These are phyloP conservation scores for Phytophthora syringae DNA, from an alignment of 352 stramenopile species.

Conservation along the genomic window DNA sequence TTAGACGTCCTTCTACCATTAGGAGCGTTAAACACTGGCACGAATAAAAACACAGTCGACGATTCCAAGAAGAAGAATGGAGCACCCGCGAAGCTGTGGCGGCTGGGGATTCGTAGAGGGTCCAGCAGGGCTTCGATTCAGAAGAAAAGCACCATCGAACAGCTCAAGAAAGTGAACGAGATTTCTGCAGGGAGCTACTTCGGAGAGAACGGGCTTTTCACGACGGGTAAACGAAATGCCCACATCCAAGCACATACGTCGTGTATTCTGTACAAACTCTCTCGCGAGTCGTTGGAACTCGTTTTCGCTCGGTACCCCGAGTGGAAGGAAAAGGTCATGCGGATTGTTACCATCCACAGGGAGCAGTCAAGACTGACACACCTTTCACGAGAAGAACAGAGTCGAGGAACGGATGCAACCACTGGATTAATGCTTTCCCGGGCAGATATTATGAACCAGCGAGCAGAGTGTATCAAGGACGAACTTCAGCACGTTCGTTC, in stretches of 20 bases:
- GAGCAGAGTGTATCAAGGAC: constrained; percentile 18
- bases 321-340: constrained; percentile 74
- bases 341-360: constrained; percentile 64
- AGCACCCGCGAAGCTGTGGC: constrained; percentile 23
- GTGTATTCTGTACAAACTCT: constrained; percentile 70
- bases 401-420: constrained; percentile 9
- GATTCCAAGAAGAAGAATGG: constrained; percentile 6
- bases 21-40: constrained; percentile 16
- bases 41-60: neutral
- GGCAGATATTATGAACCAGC: constrained; percentile 25
- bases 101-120: constrained; percentile 15
- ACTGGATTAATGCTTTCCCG: constrained; percentile 22
- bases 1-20: constrained; percentile 47
- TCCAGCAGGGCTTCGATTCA: constrained; percentile 11
- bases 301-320: constrained; percentile 72
- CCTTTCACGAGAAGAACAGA: constrained; percentile 17
- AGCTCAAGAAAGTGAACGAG: constrained; percentile 59
- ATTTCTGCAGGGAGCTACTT: constrained; percentile 64
- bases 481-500: constrained; percentile 4
- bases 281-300: constrained; percentile 60
- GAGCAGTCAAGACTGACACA: constrained; percentile 48
- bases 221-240: constrained; percentile 51
- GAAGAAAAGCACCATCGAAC: constrained; percentile 10
- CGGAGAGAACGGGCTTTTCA: constrained; percentile 67
- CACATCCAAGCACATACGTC: constrained; percentile 58